Base-by-base conservation (phyloP, 2,329 filamentous ascomycete species). In the Leptographium lundbergii region DNA sequence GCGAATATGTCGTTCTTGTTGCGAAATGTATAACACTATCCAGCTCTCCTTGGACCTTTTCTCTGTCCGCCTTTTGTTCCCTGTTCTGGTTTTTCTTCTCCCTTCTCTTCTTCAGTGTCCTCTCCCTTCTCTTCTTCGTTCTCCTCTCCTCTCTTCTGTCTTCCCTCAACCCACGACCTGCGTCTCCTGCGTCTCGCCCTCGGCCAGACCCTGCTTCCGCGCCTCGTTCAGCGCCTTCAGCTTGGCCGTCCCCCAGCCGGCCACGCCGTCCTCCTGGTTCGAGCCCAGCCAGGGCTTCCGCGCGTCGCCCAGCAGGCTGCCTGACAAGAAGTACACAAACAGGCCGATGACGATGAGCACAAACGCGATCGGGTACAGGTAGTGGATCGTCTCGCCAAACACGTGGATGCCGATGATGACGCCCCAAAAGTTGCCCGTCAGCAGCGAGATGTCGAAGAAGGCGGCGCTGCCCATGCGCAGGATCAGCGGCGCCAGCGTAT, bases 341-440 rank as follows among this genome's bases (percentile, higher is more conserved):
- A 96, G 81, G 1, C 94, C 92, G 32, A 91, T 58, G 65, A 99
- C 84, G 71, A 99, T 97, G 65, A 91, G 78, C 11, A 95, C 89
- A 71, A 99, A 99, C 14, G 94, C 92, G 69, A 96, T 88, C 6
- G 94, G 92, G 73, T 99, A 99, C 74, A 96, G 80, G 78, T 83
- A 96, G 74, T 96, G 88, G 60, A 99, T 83, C 48, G 73, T 73
- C 66, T 88, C 82, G 52, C 86, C 83, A 68, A 99, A 95, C 55
- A 97, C 88, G 69, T 86, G 81, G 65, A 95, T 83, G 56, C 94
- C 94, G 66, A 99, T 92, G 65, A 95, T 87, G 62, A 95, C 87
- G 64, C 91, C 91, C 94, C 94, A 99, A 75, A 97, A 97, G 74
- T 95, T 96, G 66, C 86, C 89, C 2, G 94, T 97, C 61, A 99